These are phyloP conservation scores for Hygrophorus pudorinus DNA, from an alignment of 768 basidiomycete species.

Conservation along the genomic window DNA sequence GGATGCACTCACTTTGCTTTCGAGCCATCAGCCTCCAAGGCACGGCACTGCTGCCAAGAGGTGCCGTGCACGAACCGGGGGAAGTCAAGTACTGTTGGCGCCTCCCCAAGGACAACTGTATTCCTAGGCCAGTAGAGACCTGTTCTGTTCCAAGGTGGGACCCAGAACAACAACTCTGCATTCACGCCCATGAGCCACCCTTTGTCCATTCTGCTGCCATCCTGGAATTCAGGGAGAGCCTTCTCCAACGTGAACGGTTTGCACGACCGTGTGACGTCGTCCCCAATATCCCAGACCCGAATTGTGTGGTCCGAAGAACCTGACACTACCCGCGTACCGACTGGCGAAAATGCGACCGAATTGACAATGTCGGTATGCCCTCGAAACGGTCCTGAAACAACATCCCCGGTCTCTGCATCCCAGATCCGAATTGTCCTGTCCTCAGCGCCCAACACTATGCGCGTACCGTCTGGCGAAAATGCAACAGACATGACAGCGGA, in stretches of 20 bases:
- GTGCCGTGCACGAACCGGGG: no score
- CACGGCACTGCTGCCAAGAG: no score
- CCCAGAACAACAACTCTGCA: constrained; percentile 4
- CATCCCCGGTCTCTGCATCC: neutral
- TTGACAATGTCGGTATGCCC: constrained; percentile 2
- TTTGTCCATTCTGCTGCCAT: neutral
- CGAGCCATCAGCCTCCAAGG: no score
- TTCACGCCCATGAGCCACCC: neutral
- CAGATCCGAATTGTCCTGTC: neutral
- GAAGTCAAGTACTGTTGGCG: neutral
- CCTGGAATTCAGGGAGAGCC: neutral
- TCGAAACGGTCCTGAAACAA: neutral
- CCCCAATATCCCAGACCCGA: constrained; percentile 9
- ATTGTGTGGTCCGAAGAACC: constrained; percentile 10
- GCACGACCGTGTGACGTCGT: neutral
- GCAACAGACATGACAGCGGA: constrained; percentile 6
- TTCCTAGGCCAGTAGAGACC: constrained; percentile 6
- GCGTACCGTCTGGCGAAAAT: constrained; percentile 11
- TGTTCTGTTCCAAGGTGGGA: neutral
- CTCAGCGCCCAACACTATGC: constrained; percentile 11
- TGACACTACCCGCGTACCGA: constrained; percentile 10
- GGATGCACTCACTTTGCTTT: no score
- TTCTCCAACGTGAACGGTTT: no score
- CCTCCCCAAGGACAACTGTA: neutral
- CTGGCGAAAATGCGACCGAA: constrained; percentile 13